phyloP scores from a whole-genome alignment of 2,329 filamentous ascomycete genomes.

The Colletotrichum godetiae region DNA sequence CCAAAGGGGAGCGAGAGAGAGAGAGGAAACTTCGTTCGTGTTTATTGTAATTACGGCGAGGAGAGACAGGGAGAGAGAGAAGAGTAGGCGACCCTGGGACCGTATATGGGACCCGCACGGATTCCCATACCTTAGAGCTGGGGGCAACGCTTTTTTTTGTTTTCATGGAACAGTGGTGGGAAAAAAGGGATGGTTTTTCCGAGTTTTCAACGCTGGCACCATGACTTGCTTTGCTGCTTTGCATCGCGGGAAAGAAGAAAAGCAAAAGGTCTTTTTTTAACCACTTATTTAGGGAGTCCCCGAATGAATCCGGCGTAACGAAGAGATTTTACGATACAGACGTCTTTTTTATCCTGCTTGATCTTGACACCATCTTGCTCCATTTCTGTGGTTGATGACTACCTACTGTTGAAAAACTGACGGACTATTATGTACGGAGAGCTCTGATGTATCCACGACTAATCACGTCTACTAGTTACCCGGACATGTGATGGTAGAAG shows the following conservation, averaged over 20 bases:
- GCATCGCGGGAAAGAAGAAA: background rate
- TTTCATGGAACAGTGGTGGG: no score
- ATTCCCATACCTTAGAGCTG: background rate
- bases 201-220: no score
- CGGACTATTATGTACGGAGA: no score
- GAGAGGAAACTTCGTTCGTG: slow-evolving; percentile 14
- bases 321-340: slow-evolving; percentile 43
- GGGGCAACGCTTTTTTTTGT: no score
- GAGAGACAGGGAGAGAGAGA: no score
- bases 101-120: no score
- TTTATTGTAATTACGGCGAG: slow-evolving; percentile 32
- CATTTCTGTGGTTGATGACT: no score
- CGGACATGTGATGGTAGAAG: no score
- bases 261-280: background rate
- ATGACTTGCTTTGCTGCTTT: background rate
- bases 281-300: background rate
- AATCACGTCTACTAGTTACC: no score
- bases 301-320: slow-evolving; percentile 22
- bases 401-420: background rate
- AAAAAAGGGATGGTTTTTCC: no score
- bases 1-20: background rate
- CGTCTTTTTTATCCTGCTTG: slow-evolving; percentile 33
- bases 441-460: background rate
- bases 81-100: background rate
- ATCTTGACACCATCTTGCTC: background rate